Evolutionary conservation across 495 filamentous ascomycete species (phyloP), one percentile per base, ranked within the genome.

Genomic region (Penicillium robsamsonii): DNA sequence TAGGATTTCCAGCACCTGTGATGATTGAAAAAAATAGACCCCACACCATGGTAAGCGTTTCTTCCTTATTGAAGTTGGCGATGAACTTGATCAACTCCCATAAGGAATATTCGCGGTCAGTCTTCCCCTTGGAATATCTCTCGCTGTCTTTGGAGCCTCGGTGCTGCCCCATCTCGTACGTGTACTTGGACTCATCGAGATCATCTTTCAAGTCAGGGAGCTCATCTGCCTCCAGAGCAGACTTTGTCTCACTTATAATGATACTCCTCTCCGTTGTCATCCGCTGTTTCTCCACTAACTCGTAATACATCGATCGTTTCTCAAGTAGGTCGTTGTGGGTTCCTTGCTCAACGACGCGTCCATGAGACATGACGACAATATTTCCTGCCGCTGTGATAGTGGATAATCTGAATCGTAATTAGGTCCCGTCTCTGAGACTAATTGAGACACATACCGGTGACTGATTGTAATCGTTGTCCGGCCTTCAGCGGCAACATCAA

Each of bases 381-480:
- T 37, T 37, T n/a, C n/a, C 35, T 8, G 35, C 35, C 35, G 13
- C 15, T 2, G 15, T 37, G 35, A 37, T 37, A 37, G 35, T 37
- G 7, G 35, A 37, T 37, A 37, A 2, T n/a, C 35, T 37, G 6
- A 37, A 15, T 1, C 1, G 2, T n/a, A 6, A 8, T 37, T 2
- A 37, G 9, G 4, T n/a, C 3, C 0, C 3, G 15, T n/a, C 13
- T 6, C 5, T 15, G 8, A n/a, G 2, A n/a, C 5, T 37, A n/a
- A 37, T n/a, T 2, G 35, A 37, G 96, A 88, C 54, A 96, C 96
- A 65, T 95, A 78, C 41, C 93, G 83, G 70, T 97, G 92, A 17
- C 92, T 92, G 61, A 97, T 96, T 7, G 90, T 86, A 64, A 96
- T 93, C 11, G 92, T 96, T 1, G 92, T 97, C 24, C 92, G 81